Evolutionary conservation across 805 yeast genomes (phyloP), one percentile per base, ranked within the genome.

Genomic region (Wickerhamiella lipophila): DNA sequence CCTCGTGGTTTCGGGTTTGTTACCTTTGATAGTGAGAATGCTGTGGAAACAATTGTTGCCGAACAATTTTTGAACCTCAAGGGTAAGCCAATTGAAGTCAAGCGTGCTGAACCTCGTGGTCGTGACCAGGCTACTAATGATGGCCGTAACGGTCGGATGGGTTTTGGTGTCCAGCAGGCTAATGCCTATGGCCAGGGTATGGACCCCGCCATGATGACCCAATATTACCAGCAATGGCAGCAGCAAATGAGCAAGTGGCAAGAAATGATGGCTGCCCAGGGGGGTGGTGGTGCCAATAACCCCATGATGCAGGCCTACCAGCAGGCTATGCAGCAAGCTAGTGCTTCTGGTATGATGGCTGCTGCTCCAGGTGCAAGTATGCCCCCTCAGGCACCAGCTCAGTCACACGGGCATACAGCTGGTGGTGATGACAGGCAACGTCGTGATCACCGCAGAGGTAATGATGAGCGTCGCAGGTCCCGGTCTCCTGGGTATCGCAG

Each of bases 1-100:
- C 86, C 96, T 2, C 77, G 97, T 69, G 98, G 98, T 22, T 89
- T 87, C 65, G 98, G 98, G 1, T 89, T 89, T 65, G 87, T 89
- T 54, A 89, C 98, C 12, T 89, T 83, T 67, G 97, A 89, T 61
- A 77, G 94, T 16, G 94, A 95, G 19, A 88, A 82, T 42, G 96
- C 96, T 13, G 96, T 89, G 41, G 96, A 88, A 59, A 74, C 79
- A 56, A 94, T 85, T 49, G 79, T 92, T 49, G 81, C 79, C 50
- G 82, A 81, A 64, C 83, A 82, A 64, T 86, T 78, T 61, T 75
- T 89, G 55, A 78, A 79, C 50, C 79, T 89, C 58, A 87, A 86
- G 61, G 96, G 95, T 43, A 84, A 82, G 62, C 62, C 66, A 29
- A 67, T 68, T 45, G 74, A 70, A 53, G 72, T 70, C 42, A 67